Conservation (phyloP, 1,139 yeast genomes). For the Suhomyces chickasaworum region DNA sequence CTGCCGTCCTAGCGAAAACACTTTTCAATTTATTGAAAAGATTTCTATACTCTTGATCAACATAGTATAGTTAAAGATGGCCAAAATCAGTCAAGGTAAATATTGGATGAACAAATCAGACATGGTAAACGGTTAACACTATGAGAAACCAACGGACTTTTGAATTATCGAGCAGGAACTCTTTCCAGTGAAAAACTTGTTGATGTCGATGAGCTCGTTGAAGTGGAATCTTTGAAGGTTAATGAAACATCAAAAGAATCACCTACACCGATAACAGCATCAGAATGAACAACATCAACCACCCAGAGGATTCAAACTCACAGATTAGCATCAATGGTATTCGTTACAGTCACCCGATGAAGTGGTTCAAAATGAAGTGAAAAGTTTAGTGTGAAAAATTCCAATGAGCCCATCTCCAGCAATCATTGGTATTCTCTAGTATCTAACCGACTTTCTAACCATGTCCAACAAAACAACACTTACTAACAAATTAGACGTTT, state of each 20-base stretch:
- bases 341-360: background rate
- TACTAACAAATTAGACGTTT: conserved; percentile 75
- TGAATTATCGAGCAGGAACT: background rate
- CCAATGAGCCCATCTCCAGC: background rate
- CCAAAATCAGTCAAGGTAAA: conserved; percentile 66
- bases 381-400: too few species aligned
- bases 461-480: background rate
- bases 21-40: conserved; percentile 12
- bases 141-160: background rate
- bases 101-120: conserved; percentile 18
- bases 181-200: background rate
- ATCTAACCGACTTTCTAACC: background rate
- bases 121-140: conserved; percentile 1
- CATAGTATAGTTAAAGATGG: conserved; percentile 43
- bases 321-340: background rate
- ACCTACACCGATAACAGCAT: background rate
- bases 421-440: background rate
- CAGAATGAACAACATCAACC: background rate
- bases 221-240: background rate
- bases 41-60: conserved; percentile 14
- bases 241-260: background rate
- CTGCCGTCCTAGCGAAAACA: conserved; percentile 13
- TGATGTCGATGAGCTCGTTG: background rate
- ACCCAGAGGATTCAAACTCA: background rate
- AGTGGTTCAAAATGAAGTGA: background rate